These are phyloP conservation scores for Sapria himalayana DNA, from an alignment of 345 rosid species.

Conservation along the genomic window DNA sequence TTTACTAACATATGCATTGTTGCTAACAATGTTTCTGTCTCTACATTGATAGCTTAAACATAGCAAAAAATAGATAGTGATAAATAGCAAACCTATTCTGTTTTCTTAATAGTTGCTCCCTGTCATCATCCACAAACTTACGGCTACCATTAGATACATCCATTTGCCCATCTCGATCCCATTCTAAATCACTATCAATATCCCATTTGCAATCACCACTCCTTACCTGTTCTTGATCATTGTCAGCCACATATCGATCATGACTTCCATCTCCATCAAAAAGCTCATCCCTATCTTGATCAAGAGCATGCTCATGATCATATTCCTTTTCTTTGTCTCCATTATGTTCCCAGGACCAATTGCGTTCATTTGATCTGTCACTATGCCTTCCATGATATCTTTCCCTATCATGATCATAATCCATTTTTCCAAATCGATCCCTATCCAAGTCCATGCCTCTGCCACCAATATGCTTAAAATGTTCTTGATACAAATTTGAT, in stretches of 20 bases:
- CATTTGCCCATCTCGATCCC: constrained; percentile 19
- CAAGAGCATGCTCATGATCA: constrained; percentile 17
- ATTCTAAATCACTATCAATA: constrained; percentile 13
- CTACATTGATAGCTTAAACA: no score
- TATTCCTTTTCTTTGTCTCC: constrained; percentile 27
- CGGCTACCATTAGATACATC: constrained; percentile 15
- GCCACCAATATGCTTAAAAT: constrained; percentile 14
- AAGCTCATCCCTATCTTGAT: constrained; percentile 23
- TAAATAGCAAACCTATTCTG: constrained; percentile 27
- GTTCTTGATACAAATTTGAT: constrained; percentile 20
- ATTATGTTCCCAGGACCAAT: constrained; percentile 26
- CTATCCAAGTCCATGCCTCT: constrained; percentile 17
- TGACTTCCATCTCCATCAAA: constrained; percentile 24
- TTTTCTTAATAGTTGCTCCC: constrained; percentile 19
- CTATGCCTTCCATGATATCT: constrained; percentile 16
- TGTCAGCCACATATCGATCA: constrained; percentile 19
- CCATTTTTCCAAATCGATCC: constrained; percentile 33
- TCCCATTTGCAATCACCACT: constrained; percentile 12
- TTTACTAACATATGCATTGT: no score
- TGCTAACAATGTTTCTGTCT: no score
- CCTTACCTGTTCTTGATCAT: constrained; percentile 18
- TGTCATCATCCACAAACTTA: constrained; percentile 14
- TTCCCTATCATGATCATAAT: constrained; percentile 21
- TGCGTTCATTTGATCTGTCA: constrained; percentile 43
- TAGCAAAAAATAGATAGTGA: background rate